Conservation (phyloP, 2,329 filamentous ascomycete genomes). For the Aphanocladium album region DNA sequence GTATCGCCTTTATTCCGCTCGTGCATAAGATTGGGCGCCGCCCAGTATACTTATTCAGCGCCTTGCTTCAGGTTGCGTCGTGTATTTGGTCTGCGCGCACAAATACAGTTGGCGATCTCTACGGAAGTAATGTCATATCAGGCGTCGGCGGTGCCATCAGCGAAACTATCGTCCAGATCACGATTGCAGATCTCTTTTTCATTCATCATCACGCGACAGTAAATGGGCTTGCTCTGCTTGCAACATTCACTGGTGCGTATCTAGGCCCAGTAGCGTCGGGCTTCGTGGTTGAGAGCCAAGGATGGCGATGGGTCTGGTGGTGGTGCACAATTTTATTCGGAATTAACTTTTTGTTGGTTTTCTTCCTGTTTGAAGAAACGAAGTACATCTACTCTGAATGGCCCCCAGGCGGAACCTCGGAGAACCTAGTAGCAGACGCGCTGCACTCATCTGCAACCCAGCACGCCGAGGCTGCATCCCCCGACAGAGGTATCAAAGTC, state of each 20-base stretch:
- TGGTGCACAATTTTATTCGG: constrained; percentile 22
- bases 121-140: constrained; percentile 33
- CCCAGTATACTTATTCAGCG: constrained; percentile 28
- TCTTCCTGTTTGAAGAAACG: constrained; percentile 32
- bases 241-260: constrained; percentile 24
- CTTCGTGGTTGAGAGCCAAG: constrained; percentile 19
- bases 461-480: constrained; percentile 18
- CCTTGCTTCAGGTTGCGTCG: constrained; percentile 30
- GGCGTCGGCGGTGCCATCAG: constrained; percentile 34
- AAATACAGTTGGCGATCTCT: constrained; percentile 36
- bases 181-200: constrained; percentile 29
- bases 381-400: constrained; percentile 19
- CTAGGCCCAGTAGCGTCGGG: constrained; percentile 27
- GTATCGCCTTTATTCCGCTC: constrained; percentile 20
- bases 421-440: neutral
- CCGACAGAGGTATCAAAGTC: constrained; percentile 25
- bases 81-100: constrained; percentile 38
- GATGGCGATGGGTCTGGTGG: constrained; percentile 36
- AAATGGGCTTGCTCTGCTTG: constrained; percentile 41
- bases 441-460: neutral
- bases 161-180: constrained; percentile 35
- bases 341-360: constrained; percentile 15
- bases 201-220: constrained; percentile 32
- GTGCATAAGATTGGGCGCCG: constrained; percentile 22
- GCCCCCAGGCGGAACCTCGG: neutral